phyloP scores from a whole-genome alignment of 2,329 filamentous ascomycete genomes.

The Massarina eburnea region DNA sequence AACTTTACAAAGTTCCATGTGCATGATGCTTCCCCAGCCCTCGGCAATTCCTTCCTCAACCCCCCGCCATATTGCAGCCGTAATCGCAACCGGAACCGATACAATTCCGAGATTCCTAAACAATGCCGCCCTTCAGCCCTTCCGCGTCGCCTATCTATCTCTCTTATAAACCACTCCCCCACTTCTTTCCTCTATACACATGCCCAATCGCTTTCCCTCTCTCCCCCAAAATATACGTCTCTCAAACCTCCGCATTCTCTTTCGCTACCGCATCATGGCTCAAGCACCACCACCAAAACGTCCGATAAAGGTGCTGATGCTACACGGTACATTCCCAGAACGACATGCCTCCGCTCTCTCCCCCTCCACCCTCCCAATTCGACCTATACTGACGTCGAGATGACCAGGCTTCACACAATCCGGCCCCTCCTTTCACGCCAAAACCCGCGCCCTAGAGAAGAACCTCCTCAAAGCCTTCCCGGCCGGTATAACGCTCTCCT shows the following conservation, averaged over 20 bases:
- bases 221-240: constrained; percentile 15
- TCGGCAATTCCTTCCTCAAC: neutral
- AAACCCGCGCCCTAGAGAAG: constrained; percentile 86
- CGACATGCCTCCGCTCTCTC: neutral
- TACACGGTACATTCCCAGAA: constrained; percentile 45
- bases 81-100: neutral
- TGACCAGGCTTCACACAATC: constrained; percentile 81
- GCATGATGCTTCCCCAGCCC: too few relatives aligned
- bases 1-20: too few relatives aligned
- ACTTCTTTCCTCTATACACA: neutral
- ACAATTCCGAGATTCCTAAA: constrained; percentile 8
- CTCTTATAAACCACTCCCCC: neutral
- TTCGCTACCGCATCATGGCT: constrained; percentile 33
- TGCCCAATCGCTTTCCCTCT: constrained; percentile 3
- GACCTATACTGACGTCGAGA: neutral
- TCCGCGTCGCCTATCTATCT: neutral
- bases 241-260: constrained; percentile 18
- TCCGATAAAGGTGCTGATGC: constrained; percentile 52
- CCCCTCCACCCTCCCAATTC: neutral
- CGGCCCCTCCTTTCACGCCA: constrained; percentile 78
- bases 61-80: neutral
- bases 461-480: constrained; percentile 73
- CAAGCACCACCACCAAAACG: constrained; percentile 30
- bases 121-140: neutral
- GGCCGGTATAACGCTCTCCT: constrained; percentile 49